Evolutionary conservation across 768 basidiomycete genomes (phyloP).

Genomic region (Pleurotus ostreatus): DNA sequence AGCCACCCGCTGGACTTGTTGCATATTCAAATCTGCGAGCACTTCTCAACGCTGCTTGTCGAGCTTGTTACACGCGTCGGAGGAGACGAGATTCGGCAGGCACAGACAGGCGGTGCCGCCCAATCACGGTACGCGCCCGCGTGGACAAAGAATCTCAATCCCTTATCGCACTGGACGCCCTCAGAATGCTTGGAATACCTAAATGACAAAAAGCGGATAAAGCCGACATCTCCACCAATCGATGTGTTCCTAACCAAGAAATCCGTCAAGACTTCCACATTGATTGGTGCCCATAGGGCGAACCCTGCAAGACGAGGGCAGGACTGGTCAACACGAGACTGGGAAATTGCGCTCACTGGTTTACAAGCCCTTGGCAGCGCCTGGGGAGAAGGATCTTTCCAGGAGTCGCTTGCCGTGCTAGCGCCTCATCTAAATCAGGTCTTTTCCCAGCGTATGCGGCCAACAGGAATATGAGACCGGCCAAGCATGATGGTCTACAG

Average conservation of each 20-base stretch:
- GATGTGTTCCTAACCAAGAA: conserved; percentile 40
- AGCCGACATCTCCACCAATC: conserved; percentile 38
- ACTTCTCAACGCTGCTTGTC: conserved; percentile 59
- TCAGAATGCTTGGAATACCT: conserved; percentile 59
- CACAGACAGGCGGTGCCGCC: conserved; percentile 27
- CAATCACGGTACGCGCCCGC: conserved; percentile 56
- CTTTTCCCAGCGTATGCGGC: conserved; percentile 42
- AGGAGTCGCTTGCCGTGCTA: conserved; percentile 45
- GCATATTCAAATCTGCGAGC: conserved; percentile 64
- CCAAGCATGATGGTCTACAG: not conserved
- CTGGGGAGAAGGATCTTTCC: conserved; percentile 53
- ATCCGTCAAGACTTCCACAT: conserved; percentile 35
- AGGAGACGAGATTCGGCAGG: conserved; percentile 36
- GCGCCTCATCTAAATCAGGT: conserved; percentile 42
- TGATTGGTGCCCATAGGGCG: conserved; percentile 34
- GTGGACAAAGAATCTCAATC: conserved; percentile 34
- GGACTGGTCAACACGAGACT: conserved; percentile 70
- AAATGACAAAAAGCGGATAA: conserved; percentile 29
- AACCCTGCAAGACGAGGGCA: conserved; percentile 47
- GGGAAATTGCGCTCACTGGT: conserved; percentile 49
- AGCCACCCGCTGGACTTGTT: conserved; percentile 61
- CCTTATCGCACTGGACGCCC: conserved; percentile 47
- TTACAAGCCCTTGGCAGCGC: conserved; percentile 43
- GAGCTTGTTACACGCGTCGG: conserved; percentile 55
- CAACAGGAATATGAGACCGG: conserved; percentile 21